Percentiles rank a stretch among this genome's conserved stretches.
Conservation (phyloP, 1,139 yeast species). For the Yueomyces sp. region DNA sequence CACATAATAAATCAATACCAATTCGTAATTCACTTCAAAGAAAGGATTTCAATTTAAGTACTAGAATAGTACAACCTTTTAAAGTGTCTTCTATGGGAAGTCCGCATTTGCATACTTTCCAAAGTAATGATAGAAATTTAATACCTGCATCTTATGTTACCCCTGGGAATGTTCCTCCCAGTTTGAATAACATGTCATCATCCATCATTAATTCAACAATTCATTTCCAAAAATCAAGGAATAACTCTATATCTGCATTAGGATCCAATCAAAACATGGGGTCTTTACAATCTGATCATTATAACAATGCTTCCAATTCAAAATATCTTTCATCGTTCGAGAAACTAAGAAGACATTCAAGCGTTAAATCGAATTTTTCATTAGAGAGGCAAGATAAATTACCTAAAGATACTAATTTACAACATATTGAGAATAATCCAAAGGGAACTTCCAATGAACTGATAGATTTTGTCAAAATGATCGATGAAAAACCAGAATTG, state of each 20-base stretch:
- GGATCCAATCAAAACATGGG: slow-evolving; percentile 1
- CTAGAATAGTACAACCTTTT: slow-evolving; percentile 38
- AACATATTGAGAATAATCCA: background rate
- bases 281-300: slow-evolving; percentile 12
- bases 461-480: slow-evolving; percentile 66
- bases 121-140: slow-evolving; percentile 16
- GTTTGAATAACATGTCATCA: slow-evolving; percentile 9
- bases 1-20: slow-evolving; percentile 11
- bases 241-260: slow-evolving; percentile 14
- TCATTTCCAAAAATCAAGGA: slow-evolving; percentile 24
- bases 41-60: slow-evolving; percentile 9
- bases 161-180: background rate
- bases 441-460: slow-evolving; percentile 42
- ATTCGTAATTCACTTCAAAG: slow-evolving; percentile 11
- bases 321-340: slow-evolving; percentile 30
- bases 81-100: slow-evolving; percentile 49
- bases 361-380: slow-evolving; percentile 24
- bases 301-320: slow-evolving; percentile 27
- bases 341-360: slow-evolving; percentile 27
- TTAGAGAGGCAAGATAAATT: slow-evolving; percentile 12
- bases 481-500: slow-evolving; percentile 57
- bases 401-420: slow-evolving; percentile 4
- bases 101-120: slow-evolving; percentile 25
- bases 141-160: slow-evolving; percentile 24
- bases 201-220: slow-evolving; percentile 24